Evolutionary conservation across 768 basidiomycete species (phyloP).

Genomic region (Multifurca ochricompacta): DNA sequence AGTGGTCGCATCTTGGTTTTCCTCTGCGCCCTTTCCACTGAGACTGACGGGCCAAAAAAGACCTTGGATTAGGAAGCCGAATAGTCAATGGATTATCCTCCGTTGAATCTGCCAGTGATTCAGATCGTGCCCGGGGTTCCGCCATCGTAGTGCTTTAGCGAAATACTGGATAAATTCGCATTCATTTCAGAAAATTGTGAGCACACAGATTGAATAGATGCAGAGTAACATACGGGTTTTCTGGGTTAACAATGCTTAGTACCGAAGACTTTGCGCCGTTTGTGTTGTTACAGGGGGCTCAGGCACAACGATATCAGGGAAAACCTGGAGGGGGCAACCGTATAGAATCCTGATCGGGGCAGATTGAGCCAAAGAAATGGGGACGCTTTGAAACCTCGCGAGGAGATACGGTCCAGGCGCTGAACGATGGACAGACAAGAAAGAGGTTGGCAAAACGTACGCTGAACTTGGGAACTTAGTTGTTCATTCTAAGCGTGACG

Average conservation of each 20-base stretch:
- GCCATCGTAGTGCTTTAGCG: conserved; percentile 8
- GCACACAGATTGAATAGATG: neutral
- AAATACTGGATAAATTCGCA: conserved; percentile 1
- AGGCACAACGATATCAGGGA: conserved; percentile 8
- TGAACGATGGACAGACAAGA: conserved; percentile 15
- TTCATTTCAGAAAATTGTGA: neutral
- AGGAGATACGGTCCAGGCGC: conserved; percentile 4
- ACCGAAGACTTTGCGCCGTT: conserved; percentile 8
- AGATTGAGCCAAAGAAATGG: neutral
- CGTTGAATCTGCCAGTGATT: conserved; percentile 28
- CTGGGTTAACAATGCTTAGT: neutral
- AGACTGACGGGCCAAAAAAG: conserved; percentile 60
- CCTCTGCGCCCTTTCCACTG: conserved; percentile 70
- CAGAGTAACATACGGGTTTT: conserved; percentile 4
- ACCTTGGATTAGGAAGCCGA: conserved; percentile 59
- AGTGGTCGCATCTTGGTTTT: conserved; percentile 68
- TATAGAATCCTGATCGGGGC: conserved; percentile 13
- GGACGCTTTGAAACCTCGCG: neutral
- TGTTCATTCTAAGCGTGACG: conserved; percentile 24
- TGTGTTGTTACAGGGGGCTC: neutral
- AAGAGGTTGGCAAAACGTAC: conserved; percentile 18
- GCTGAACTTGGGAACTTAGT: conserved; percentile 24
- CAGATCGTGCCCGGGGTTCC: conserved; percentile 25
- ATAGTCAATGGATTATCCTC: conserved; percentile 44
- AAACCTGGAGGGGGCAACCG: neutral